Percentiles rank a stretch among this genome's conserved stretches.
phyloP scores from a whole-genome alignment of 1,284 basidiomycete species.

The Taiwanofungus camphoratus region DNA sequence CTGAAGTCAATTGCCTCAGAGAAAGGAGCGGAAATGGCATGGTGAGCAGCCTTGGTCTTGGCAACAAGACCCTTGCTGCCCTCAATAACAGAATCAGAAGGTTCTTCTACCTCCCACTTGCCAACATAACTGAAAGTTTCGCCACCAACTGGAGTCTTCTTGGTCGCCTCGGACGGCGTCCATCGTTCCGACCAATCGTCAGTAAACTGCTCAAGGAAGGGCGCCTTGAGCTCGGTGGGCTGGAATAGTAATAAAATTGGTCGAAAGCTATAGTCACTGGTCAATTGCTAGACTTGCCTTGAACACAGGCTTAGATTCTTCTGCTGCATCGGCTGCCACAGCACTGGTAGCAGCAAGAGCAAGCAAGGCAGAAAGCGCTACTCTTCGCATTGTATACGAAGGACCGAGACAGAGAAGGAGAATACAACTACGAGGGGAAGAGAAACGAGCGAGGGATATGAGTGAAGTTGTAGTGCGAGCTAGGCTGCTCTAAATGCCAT shows the following conservation, averaged over 20 bases:
- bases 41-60: conserved; percentile 90
- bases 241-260: conserved; percentile 29
- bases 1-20: conserved; percentile 74
- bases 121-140: conserved; percentile 97
- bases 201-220: conserved; percentile 97
- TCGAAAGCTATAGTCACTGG: conserved; percentile 5
- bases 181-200: conserved; percentile 88
- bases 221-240: conserved; percentile 82
- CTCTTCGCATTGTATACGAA: conserved; percentile 78
- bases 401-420: conserved; percentile 42
- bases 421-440: conserved; percentile 28
- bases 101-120: conserved; percentile 94
- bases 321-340: conserved; percentile 43
- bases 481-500: conserved; percentile 30
- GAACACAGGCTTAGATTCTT: conserved; percentile 63
- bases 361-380: conserved; percentile 70
- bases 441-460: conserved; percentile 32
- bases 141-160: conserved; percentile 90
- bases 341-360: conserved; percentile 59
- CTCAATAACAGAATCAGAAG: conserved; percentile 63
- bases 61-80: conserved; percentile 90
- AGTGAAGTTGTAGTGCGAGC: conserved; percentile 18
- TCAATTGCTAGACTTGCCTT: conserved; percentile 39
- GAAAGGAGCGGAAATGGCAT: conserved; percentile 96
- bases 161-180: conserved; percentile 95